A percentile compares a stretch with the other conserved stretches of the same genome.
Conservation (phyloP, 441 rosid genomes). For the Francoa sonchifolia region DNA sequence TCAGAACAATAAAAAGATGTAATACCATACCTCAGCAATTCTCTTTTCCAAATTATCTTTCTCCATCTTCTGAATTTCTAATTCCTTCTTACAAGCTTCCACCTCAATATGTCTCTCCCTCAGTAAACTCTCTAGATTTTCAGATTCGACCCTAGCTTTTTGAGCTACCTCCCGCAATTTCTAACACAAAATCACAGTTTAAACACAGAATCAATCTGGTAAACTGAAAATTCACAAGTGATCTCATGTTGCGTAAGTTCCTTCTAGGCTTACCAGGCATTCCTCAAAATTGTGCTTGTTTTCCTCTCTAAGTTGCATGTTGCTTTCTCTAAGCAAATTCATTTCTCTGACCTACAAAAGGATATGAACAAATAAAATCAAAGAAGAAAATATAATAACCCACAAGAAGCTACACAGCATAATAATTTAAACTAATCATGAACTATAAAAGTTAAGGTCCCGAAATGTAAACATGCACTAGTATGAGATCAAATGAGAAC, state of each 20-base stretch:
- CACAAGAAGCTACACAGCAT: neutral
- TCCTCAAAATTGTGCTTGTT: constrained; percentile 95
- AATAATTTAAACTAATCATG: too few species aligned
- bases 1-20: constrained; percentile 11
- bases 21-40: constrained; percentile 56
- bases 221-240: too few species aligned
- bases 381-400: neutral
- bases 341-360: constrained; percentile 69
- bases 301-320: constrained; percentile 93
- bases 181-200: too few species aligned
- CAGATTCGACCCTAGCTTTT: constrained; percentile 43
- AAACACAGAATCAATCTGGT: too few species aligned
- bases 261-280: constrained; percentile 52
- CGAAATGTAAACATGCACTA: too few species aligned
- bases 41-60: constrained; percentile 57
- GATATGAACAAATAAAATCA: neutral
- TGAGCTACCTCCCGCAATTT: constrained; percentile 71
- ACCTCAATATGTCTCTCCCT: constrained; percentile 60
- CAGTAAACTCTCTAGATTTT: constrained; percentile 35
- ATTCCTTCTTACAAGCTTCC: constrained; percentile 58
- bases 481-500: too few species aligned
- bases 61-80: constrained; percentile 51
- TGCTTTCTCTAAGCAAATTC: constrained; percentile 92
- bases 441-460: too few species aligned
- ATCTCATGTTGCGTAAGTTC: constrained; percentile 1